Evolutionary conservation across 2,329 filamentous ascomycete species (phyloP), one percentile per base, ranked within the genome.

Genomic region (Daldinia eschscholtzii): DNA sequence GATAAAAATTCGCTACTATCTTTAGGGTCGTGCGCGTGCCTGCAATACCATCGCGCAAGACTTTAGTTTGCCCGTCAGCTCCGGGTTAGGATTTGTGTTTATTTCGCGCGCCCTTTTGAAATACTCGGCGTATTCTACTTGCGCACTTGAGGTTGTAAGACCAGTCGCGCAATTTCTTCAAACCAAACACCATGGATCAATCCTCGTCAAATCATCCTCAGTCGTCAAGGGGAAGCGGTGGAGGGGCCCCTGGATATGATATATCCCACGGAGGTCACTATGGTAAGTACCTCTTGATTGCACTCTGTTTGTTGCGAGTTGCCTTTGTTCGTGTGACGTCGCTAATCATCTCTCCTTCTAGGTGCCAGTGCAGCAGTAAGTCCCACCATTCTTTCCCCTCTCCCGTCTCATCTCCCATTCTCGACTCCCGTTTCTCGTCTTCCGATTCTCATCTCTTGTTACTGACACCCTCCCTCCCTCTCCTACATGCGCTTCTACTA

Each of bases 211-310:
- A 83, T 75, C 87, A 88, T 73, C 84, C 86, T 72, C 85, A 87
- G 76, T 89, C 89, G 15, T 74, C 75, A 60, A 73, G 76, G 65
- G 68, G 73, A 62, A 69, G 70, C 37, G 70, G 71, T 48, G 73
- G 68, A 59, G 63, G 69, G 64, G 33, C 72, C 48, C 71, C 70
- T 52, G 86, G 88, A n/a, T 94, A 94, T 79, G 91, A 94, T 80
- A 88, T 88, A 57, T 86, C 83, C 74, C 89, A 92, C 77, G 92
- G 91, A 68, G 92, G 92, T 60, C 92, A 94, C 80, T 94, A 93
- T 83, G 91, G 92, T 93, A 83, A 81, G 86, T 80, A 70, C 70
- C 41, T 68, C 33, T 64, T 73, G 46, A 68, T 64, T 64, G 70
- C 70, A 68, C 56, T 63, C 30, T 18, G 64, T 53, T 46, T 72